Percentiles rank a stretch among this genome's conserved stretches.
These are phyloP conservation scores for Axilococcus clingmanii DNA, from an alignment of 139 green algal genomes.

Conservation along the genomic window DNA sequence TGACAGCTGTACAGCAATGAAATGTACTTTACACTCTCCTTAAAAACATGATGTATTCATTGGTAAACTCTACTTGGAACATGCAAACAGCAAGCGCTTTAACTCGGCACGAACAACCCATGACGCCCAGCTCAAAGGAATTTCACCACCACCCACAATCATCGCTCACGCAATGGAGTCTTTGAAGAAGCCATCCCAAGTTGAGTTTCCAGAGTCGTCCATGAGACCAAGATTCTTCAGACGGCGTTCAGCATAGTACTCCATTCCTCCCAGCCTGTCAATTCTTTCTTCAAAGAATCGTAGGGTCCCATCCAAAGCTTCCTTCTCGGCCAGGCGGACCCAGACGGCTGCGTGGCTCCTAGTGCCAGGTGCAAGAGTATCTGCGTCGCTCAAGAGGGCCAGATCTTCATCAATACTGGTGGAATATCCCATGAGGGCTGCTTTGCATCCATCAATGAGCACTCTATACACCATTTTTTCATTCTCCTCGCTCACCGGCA, in stretches of 20 bases:
- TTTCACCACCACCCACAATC: too few relatives aligned
- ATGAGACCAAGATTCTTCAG: slow-evolving; percentile 73
- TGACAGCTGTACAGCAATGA: too few relatives aligned
- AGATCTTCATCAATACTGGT: slow-evolving; percentile 58
- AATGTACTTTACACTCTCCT: too few relatives aligned
- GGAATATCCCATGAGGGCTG: slow-evolving; percentile 42
- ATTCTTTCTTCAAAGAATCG: slow-evolving; percentile 63
- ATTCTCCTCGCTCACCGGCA: slow-evolving; percentile 72
- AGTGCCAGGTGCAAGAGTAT: slow-evolving; percentile 27
- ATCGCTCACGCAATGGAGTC: slow-evolving; percentile 37
- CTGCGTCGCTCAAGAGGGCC: slow-evolving; percentile 17
- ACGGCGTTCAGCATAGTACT: slow-evolving; percentile 75
- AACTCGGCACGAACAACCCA: too few relatives aligned
- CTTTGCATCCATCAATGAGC: slow-evolving; percentile 50
- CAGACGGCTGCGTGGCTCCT: slow-evolving; percentile 40
- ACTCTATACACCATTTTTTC: slow-evolving; percentile 68
- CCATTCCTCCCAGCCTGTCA: slow-evolving; percentile 48
- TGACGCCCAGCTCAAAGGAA: too few relatives aligned
- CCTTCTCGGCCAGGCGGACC: slow-evolving; percentile 67
- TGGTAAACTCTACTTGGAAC: too few relatives aligned
- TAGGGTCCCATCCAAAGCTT: slow-evolving; percentile 53
- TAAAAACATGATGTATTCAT: too few relatives aligned
- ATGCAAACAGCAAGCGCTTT: too few relatives aligned
- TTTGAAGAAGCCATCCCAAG: slow-evolving; percentile 64
- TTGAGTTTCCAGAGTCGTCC: slow-evolving; percentile 65